Evolutionary conservation across 176 grass and related monocot genomes (phyloP).

Genomic region (Phoenix dactylifera): DNA sequence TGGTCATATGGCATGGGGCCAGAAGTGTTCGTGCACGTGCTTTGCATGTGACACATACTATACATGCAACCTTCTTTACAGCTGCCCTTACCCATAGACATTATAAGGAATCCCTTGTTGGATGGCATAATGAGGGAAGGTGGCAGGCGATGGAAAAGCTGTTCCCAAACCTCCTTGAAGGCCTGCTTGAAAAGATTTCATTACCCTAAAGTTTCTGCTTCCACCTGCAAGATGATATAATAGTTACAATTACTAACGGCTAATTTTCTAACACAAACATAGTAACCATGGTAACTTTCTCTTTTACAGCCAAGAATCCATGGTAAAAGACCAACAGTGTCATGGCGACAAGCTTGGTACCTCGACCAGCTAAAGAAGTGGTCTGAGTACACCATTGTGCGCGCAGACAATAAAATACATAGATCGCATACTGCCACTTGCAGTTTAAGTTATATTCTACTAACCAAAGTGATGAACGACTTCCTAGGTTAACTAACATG

Average conservation of each 20-base stretch:
- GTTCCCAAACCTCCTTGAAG: constrained; percentile 6
- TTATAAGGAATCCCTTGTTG: constrained; percentile 16
- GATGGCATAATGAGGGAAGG: constrained; percentile 17
- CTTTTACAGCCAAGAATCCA: too few species aligned
- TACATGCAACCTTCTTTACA: too few species aligned
- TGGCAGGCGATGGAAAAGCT: constrained; percentile 17
- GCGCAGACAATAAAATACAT: not conserved
- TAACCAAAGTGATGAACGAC: not conserved
- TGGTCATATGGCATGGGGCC: not conserved
- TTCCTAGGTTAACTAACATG: not conserved
- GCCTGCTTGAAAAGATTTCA: constrained; percentile 20
- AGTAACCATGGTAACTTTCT: too few species aligned
- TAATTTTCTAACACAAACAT: too few species aligned
- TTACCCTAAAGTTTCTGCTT: constrained; percentile 15
- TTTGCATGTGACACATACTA: too few species aligned
- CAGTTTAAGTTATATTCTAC: not conserved
- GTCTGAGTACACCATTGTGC: not conserved
- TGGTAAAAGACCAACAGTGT: too few species aligned
- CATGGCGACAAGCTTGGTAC: too few species aligned
- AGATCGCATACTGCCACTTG: not conserved
- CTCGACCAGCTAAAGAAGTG: too few species aligned
- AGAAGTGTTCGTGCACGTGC: too few species aligned
- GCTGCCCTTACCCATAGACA: constrained; percentile 20
- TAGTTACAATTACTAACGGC: too few species aligned
- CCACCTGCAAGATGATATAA: constrained; percentile 3